phyloP scores from a whole-genome alignment of 352 stramenopile species.

The Saprolegnia diclina region DNA sequence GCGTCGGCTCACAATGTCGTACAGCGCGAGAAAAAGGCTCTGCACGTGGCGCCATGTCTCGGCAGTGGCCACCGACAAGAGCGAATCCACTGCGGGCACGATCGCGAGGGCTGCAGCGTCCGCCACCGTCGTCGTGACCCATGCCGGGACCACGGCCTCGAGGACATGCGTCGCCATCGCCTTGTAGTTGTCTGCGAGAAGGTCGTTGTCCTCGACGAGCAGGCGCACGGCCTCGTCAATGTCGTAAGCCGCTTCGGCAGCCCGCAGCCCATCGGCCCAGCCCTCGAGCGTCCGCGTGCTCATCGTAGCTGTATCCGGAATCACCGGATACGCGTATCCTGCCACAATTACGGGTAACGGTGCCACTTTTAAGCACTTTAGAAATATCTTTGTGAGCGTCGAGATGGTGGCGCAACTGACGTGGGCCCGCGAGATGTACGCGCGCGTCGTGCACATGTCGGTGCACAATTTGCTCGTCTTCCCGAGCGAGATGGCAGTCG shows the following conservation, averaged over 20 bases:
- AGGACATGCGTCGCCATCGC: constrained; percentile 8
- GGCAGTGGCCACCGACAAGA: neutral
- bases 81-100: constrained; percentile 6
- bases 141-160: constrained; percentile 6
- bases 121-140: constrained; percentile 1
- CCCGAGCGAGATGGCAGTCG: no score
- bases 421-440: no score
- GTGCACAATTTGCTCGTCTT: no score
- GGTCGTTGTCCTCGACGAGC: neutral
- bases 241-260: constrained; percentile 17
- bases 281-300: neutral
- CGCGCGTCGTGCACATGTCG: no score
- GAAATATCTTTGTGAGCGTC: neutral
- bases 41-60: neutral
- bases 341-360: neutral
- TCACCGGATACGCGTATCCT: no score
- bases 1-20: neutral
- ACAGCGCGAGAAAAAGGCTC: neutral
- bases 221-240: neutral
- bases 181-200: neutral
- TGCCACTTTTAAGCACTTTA: neutral
- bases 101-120: neutral
- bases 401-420: no score
- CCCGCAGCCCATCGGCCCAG: constrained; percentile 8
- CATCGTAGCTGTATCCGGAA: neutral